These are phyloP conservation scores for Plectosphaerella sp. DNA, from an alignment of 2,329 filamentous ascomycete species.

Conservation along the genomic window DNA sequence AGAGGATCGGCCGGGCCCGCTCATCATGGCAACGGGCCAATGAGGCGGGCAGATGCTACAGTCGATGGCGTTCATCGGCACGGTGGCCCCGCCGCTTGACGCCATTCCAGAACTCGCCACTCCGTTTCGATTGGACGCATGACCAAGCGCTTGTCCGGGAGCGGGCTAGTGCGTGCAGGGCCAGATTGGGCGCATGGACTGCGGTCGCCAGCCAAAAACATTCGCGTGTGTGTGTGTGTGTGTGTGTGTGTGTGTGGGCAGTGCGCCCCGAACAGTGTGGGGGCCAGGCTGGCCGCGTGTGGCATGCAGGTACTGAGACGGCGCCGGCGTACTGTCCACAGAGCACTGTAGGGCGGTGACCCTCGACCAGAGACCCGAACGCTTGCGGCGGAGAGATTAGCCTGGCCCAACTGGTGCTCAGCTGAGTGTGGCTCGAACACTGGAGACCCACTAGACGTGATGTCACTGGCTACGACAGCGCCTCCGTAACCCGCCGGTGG, in stretches of 20 bases:
- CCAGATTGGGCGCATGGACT: constrained; percentile 13
- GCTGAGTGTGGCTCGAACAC: no score
- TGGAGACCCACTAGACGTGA: no score
- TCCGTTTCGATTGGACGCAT: constrained; percentile 7
- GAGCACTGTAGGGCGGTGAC: background rate
- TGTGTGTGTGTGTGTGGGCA: background rate
- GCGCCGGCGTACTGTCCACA: background rate
- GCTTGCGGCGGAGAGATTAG: no score
- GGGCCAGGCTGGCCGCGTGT: constrained; percentile 1
- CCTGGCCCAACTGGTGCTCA: no score
- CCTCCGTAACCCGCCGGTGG: background rate
- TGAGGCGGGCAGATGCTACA: constrained; percentile 7
- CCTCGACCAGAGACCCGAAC: no score
- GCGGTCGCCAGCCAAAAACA: constrained; percentile 4
- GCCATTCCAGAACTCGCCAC: constrained; percentile 13
- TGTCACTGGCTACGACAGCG: no score
- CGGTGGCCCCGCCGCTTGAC: constrained; percentile 11
- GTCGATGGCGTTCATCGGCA: background rate
- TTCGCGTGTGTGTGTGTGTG: background rate
- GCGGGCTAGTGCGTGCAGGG: constrained; percentile 8
- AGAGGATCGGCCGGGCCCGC: constrained; percentile 4
- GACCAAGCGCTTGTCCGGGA: constrained; percentile 5
- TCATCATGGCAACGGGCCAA: constrained; percentile 4
- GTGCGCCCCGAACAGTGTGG: constrained; percentile 6
- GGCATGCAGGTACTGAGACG: constrained; percentile 12